phyloP scores from a whole-genome alignment of 371 early-diverging fungal genomes.

The Saksenaea oblongispora region DNA sequence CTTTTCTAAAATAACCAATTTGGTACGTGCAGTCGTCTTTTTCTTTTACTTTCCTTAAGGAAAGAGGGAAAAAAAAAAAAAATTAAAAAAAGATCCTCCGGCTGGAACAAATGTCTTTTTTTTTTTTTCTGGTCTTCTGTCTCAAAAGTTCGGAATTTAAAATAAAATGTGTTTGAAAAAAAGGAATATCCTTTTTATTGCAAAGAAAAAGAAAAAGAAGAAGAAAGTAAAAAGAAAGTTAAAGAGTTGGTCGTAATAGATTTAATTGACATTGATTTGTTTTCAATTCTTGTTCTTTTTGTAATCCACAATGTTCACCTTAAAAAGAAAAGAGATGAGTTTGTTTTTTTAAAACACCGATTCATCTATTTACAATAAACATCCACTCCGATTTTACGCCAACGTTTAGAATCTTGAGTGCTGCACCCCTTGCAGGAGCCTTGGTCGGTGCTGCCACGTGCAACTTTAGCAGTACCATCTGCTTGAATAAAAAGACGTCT shows the following conservation, averaged over 20 bases:
- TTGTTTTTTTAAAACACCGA: slow-evolving; percentile 4
- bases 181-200: too few relatives aligned
- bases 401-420: slow-evolving; percentile 19
- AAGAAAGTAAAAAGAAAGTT: neutral
- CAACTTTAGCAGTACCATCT: slow-evolving; percentile 17
- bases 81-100: neutral
- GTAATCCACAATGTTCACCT: neutral
- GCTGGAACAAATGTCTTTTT: neutral
- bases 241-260: neutral
- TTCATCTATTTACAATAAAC: slow-evolving; percentile 8
- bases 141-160: neutral
- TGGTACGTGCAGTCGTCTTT: neutral
- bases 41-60: neutral
- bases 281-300: neutral
- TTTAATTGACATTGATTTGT: neutral
- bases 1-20: neutral
- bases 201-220: neutral
- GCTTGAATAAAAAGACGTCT: slow-evolving; percentile 12
- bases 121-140: neutral
- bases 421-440: neutral
- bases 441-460: slow-evolving; percentile 4
- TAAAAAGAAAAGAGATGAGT: neutral
- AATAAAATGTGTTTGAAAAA: too few relatives aligned
- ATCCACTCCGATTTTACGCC: slow-evolving; percentile 13
- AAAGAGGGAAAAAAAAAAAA: neutral